Base-by-base conservation (phyloP, 176 grass and related monocot genomes). In the Zizania latifolia region DNA sequence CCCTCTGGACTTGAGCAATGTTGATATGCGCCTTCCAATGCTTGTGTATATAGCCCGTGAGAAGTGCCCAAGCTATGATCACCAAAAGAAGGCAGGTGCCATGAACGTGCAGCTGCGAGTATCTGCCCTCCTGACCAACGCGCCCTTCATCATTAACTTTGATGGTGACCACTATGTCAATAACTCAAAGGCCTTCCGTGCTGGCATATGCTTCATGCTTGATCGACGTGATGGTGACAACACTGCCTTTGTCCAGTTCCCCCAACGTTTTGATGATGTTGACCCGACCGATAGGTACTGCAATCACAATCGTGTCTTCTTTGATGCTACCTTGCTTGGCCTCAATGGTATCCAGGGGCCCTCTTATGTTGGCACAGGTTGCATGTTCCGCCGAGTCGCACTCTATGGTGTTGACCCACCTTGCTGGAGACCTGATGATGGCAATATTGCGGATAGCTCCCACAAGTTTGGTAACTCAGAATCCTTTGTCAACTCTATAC, bases 271-370 rank as follows among this genome's bases (percentile, higher is more conserved):
- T 41, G 94, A 97, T 58, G 94, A 89, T 37, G 92, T 97, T 37
- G 94, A 97, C 60, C 94, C 94, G 58, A 93, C 90, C 8, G 94
- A 97, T 70, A 89, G 94, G 41, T 97, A 97, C 19, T 87, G 87
- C 72, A 97, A 97, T 65, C 94, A 97, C 78, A 97, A 97, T 59
- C 92, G 87, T 21, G 86, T 97, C 78, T 97, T 97, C 88, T 97
- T 97, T 13, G 94, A 97, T 27, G 94, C 90, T 56, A 97, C 92
- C 80, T 93, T 97, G 88, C 90, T 92, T 0, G 94, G 90, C 31
- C 94, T 97, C 16, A 92, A 97, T 76, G 94, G 94, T 31, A 35
- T 97, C 37, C 93, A 93, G 83, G 84, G 84, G 28, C 84, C 84
- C 21, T 81, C 78, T 44, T 86, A 71, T 81, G 84, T 86, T 4